Evolutionary conservation across 306 rosid species (phyloP).

Genomic region (Trichosanthes cucumerina): DNA sequence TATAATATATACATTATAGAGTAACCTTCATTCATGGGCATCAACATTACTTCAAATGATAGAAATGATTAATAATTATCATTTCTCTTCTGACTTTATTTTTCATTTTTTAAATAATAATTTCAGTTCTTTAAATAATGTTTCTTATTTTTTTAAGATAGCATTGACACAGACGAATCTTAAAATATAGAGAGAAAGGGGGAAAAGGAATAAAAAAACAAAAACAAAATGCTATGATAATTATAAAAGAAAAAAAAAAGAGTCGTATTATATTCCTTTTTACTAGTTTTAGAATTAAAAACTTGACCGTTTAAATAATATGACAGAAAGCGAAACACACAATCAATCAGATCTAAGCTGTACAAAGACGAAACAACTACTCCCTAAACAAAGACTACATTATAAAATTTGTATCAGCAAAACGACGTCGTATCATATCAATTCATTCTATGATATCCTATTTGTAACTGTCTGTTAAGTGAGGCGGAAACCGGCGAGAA

Average conservation of each 20-base stretch:
- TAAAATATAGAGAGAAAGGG: too few species aligned
- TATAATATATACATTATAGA: too few species aligned
- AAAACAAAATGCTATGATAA: too few species aligned
- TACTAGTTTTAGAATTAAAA: too few species aligned
- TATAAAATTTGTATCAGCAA: neutral
- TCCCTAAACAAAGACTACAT: neutral
- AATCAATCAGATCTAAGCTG: neutral
- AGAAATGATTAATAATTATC: neutral
- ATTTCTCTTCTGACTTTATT: neutral
- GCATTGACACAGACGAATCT: neutral
- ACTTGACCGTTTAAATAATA: neutral
- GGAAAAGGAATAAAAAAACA: too few species aligned
- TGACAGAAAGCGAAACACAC: neutral
- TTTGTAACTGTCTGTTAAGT: neutral
- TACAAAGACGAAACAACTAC: neutral
- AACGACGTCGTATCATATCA: neutral
- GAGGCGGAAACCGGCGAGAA: slow-evolving; percentile 1
- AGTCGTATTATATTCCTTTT: too few species aligned
- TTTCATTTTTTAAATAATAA: neutral
- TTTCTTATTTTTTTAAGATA: too few species aligned
- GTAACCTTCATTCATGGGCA: neutral
- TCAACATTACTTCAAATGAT: neutral
- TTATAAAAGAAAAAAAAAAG: too few species aligned
- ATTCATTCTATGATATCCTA: neutral
- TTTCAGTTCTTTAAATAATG: neutral